phyloP scores from a whole-genome alignment of 371 early-diverging fungal species.

The Saksenaea oblongispora region DNA sequence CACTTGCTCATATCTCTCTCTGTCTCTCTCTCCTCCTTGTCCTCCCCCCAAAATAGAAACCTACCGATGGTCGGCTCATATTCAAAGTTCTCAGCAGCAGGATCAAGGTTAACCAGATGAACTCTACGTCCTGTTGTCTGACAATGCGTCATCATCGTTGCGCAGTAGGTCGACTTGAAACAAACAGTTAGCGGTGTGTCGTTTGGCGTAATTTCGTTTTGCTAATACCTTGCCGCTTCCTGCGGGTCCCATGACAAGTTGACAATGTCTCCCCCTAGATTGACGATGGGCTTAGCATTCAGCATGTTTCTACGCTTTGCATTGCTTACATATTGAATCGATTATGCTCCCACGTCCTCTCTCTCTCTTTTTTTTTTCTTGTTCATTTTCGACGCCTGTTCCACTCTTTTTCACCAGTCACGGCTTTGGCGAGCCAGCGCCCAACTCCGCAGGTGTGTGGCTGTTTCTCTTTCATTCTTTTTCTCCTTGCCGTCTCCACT shows the following conservation, averaged over 20 bases:
- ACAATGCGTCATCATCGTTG: constrained; percentile 91
- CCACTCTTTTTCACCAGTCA: constrained; percentile 8
- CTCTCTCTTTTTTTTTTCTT: not conserved
- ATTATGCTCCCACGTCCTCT: not conserved
- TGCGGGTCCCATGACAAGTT: constrained; percentile 98
- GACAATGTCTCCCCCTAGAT: constrained; percentile 82
- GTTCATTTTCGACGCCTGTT: not conserved
- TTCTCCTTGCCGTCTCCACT: too few species aligned
- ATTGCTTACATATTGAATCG: not conserved
- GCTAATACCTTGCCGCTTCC: constrained; percentile 87
- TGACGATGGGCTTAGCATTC: not conserved
- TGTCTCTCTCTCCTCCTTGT: not conserved
- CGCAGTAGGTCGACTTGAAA: constrained; percentile 95
- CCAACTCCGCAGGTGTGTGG: constrained; percentile 19
- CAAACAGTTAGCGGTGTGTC: too few species aligned
- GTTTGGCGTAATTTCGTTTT: too few species aligned
- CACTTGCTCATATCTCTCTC: not conserved
- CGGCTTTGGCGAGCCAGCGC: constrained; percentile 17
- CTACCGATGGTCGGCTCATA: constrained; percentile 86
- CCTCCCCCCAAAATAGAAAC: not conserved
- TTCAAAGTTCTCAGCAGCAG: constrained; percentile 95
- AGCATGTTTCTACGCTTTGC: not conserved
- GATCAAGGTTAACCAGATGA: constrained; percentile 98
- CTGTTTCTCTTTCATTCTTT: not conserved
- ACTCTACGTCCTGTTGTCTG: constrained; percentile 80